phyloP scores from a whole-genome alignment of 768 basidiomycete genomes.

The Lactifluus subvellereus region DNA sequence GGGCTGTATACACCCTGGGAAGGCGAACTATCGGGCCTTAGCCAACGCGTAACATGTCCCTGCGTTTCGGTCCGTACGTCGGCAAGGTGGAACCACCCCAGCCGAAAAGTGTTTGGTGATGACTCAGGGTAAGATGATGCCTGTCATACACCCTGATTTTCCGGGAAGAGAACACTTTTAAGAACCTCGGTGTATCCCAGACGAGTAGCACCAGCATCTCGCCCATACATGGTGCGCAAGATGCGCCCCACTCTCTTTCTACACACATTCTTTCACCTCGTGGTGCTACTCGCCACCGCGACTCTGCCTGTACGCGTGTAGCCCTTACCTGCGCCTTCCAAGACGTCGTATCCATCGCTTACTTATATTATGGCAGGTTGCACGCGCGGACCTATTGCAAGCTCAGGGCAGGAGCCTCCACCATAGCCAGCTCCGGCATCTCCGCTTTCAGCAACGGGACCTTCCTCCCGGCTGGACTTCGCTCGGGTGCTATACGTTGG shows the following conservation, averaged over 20 bases:
- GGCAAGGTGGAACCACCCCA: background rate
- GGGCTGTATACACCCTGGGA: slow-evolving; percentile 8
- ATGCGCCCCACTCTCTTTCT: slow-evolving; percentile 12
- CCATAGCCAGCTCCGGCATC: slow-evolving; percentile 3
- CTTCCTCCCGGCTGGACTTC: slow-evolving; percentile 54
- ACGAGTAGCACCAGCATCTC: background rate
- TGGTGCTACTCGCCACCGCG: background rate
- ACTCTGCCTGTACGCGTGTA: background rate
- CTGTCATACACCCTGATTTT: slow-evolving; percentile 2
- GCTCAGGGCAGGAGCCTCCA: slow-evolving; percentile 2
- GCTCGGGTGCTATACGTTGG: slow-evolving; percentile 58
- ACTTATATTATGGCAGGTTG: background rate
- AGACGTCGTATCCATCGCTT: background rate
- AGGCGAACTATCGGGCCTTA: slow-evolving; percentile 1
- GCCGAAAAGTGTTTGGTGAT: background rate
- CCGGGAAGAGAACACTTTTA: slow-evolving; percentile 10
- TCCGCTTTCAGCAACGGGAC: slow-evolving; percentile 5
- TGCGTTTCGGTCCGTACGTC: slow-evolving; percentile 5
- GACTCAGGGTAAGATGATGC: background rate
- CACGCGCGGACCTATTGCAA: background rate
- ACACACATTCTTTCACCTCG: slow-evolving; percentile 4
- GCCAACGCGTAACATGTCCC: background rate
- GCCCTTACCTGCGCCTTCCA: background rate
- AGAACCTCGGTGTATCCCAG: slow-evolving; percentile 1
- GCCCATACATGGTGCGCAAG: slow-evolving; percentile 13